Evolutionary conservation across 116 monocot species (phyloP), one percentile per base, ranked within the genome.

Genomic region (Dioscorea cayenensis): DNA sequence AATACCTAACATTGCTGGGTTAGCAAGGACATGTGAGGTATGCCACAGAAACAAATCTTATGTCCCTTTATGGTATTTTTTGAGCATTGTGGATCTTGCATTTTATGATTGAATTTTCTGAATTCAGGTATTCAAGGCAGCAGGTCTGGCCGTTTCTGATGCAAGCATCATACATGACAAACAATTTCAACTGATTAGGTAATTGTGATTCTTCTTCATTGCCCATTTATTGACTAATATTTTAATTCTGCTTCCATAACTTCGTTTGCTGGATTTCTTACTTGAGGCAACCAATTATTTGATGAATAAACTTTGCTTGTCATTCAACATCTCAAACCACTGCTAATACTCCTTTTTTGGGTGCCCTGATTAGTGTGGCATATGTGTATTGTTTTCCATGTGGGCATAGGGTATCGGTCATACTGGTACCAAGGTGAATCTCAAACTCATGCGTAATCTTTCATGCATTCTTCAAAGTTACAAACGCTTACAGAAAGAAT

Each of bases 131-230:
- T 96, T 96, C 75, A 85, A 81, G 79, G 92, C 88, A 74, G 77
- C 86, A 75, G 85, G 81, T 55, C 75, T 96, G 49, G 87, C 75
- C 52, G 59, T 96, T 83, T 73, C 92, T 79, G 92, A 92, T 83
- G 77, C 82, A 66, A 90, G 78, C 71, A 75, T 96, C 62, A 14
- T 87, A 10, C 80, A 83, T 36, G 96, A 96, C 80, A 92, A 92
- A 62, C 96, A 96, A 62, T 96, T 96, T 70, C 92, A 92, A 60
- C 90, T 96, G 36, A 96, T 96, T 75, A 92, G 96, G 96, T 95
- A 21, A 52, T 4, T 17, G 6, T 37, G 51, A 18, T 36, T 71
- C 32, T 60, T 60, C 12, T 28, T 60, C 35, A 2, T 20, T 19
- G 23, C 9, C 48, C n/a, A 35, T 52, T 64, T 52, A 6, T 62